Evolutionary conservation across 257 asterid genomes (phyloP).

Genomic region (Lavandula angustifolia): DNA sequence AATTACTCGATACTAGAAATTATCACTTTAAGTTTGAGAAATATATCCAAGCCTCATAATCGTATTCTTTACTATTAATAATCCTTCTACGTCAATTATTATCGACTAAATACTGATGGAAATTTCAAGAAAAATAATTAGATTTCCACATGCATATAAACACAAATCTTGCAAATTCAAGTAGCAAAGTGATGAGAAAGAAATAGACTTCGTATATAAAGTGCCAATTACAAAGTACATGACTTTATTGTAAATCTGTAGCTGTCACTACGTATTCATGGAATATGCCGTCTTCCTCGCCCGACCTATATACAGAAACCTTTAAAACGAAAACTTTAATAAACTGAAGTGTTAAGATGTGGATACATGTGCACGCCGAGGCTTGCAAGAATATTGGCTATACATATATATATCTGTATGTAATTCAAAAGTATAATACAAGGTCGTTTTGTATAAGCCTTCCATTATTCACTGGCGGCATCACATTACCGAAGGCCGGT

Average conservation of each 20-base stretch:
- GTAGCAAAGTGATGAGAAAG: not conserved
- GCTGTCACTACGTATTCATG: not conserved
- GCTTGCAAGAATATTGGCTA: slow-evolving; percentile 29
- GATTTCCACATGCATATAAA: no score
- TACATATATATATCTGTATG: slow-evolving; percentile 36
- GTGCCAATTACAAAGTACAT: not conserved
- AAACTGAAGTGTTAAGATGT: not conserved
- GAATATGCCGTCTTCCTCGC: not conserved
- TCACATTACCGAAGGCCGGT: not conserved
- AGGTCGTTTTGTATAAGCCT: slow-evolving; percentile 31
- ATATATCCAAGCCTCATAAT: no score
- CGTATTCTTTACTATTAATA: no score
- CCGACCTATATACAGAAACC: not conserved
- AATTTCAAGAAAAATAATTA: no score
- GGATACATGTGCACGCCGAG: not conserved
- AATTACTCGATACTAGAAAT: no score
- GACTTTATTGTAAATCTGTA: not conserved
- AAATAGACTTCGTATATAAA: not conserved
- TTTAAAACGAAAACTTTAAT: not conserved
- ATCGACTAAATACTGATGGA: no score
- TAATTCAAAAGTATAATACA: slow-evolving; percentile 35
- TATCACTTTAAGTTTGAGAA: no score
- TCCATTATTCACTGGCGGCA: slow-evolving; percentile 12
- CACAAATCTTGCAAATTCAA: no score
- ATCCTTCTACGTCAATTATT: no score